A percentile compares a stretch with the other conserved stretches of the same genome.
Evolutionary conservation across 345 rosid genomes (phyloP).

Genomic region (Citrus australasica): DNA sequence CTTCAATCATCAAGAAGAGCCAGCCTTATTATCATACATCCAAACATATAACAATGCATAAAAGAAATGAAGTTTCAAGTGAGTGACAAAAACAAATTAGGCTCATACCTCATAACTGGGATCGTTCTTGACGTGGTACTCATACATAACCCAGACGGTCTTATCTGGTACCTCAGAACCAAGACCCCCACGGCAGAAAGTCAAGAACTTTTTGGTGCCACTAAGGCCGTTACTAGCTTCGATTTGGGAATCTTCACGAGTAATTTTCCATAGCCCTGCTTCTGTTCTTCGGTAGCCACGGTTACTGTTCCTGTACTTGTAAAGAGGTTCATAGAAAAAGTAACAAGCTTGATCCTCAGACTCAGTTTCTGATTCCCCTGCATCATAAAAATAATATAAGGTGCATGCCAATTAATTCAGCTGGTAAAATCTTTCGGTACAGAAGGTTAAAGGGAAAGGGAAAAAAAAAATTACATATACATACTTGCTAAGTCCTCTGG

Average conservation of each 20-base stretch:
- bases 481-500: constrained; percentile 34
- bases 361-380: neutral
- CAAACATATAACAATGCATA: too few relatives aligned
- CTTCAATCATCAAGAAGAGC: neutral
- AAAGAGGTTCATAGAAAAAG: neutral
- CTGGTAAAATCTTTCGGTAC: too few relatives aligned
- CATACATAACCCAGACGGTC: neutral
- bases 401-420: neutral
- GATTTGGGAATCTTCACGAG: neutral
- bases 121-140: neutral
- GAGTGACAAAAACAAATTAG: neutral
- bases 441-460: neutral
- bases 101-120: neutral
- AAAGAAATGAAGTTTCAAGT: neutral
- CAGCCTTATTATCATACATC: too few relatives aligned
- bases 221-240: neutral
- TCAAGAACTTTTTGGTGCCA: neutral
- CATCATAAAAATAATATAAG: too few relatives aligned
- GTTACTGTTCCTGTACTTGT: neutral
- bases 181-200: neutral
- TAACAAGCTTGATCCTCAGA: neutral
- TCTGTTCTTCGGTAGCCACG: neutral
- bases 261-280: neutral
- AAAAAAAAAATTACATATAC: neutral
- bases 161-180: neutral